phyloP scores from a whole-genome alignment of 2,329 filamentous ascomycete genomes.

The Verticillium zaregamsianum region DNA sequence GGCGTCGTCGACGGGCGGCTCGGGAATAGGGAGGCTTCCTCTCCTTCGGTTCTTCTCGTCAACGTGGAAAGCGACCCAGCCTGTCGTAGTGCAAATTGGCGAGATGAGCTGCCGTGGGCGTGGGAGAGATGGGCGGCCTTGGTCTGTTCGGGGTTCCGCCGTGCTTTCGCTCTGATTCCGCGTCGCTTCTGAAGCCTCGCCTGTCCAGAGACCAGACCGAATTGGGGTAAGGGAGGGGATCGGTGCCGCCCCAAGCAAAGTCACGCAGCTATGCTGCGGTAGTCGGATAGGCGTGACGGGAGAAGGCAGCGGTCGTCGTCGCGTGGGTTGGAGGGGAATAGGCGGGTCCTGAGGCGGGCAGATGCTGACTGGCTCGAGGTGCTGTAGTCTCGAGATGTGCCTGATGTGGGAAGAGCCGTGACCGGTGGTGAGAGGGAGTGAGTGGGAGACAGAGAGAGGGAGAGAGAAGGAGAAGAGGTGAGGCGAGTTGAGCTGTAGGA shows the following conservation, averaged over 20 bases:
- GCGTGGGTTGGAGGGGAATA: neutral
- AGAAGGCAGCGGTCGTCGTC: neutral
- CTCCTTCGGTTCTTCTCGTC: neutral
- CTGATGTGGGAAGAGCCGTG: neutral
- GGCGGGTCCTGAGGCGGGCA: neutral
- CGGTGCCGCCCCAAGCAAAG: neutral
- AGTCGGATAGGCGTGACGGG: neutral
- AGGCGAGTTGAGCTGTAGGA: neutral
- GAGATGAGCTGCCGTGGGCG: constrained; percentile 5
- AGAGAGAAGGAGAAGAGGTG: neutral
- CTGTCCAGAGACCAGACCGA: neutral
- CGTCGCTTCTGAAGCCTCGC: neutral
- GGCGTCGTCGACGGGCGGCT: neutral
- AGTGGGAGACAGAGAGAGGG: neutral
- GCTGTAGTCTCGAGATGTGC: neutral
- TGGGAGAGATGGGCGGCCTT: neutral
- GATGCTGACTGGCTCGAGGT: neutral
- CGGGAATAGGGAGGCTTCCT: neutral
- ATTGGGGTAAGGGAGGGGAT: neutral
- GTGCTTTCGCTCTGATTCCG: neutral
- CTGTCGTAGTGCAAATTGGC: neutral
- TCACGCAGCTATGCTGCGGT: neutral
- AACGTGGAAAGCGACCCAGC: neutral
- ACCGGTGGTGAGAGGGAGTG: neutral
- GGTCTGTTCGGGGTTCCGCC: neutral